Conservation (phyloP, 202 grass and related monocot genomes). For the Carex sylvatica region DNA sequence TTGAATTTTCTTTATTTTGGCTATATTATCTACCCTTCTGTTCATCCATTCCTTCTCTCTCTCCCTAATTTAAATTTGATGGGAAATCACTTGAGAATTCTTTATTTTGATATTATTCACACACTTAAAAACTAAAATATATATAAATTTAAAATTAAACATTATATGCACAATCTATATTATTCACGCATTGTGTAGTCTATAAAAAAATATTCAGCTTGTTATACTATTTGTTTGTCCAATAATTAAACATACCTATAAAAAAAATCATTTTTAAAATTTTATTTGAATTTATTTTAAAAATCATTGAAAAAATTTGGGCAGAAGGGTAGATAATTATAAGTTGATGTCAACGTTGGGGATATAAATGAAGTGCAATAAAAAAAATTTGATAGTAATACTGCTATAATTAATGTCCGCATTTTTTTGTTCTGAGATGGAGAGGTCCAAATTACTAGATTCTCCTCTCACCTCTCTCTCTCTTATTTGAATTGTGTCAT, state of each 20-base stretch:
- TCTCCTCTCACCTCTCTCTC: neutral
- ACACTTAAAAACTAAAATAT: no score
- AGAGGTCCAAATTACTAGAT: conserved; percentile 13
- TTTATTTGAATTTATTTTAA: no score
- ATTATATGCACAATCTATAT: no score
- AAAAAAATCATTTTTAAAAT: no score
- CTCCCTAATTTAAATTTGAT: neutral
- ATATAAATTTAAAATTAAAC: no score
- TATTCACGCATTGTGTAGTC: no score
- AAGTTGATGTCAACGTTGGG: neutral
- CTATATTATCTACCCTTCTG: neutral
- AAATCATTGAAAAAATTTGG: no score
- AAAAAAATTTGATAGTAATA: neutral
- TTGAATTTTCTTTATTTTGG: neutral
- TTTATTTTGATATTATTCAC: no score
- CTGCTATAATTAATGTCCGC: conserved; percentile 1
- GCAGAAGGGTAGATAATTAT: neutral
- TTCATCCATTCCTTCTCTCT: neutral
- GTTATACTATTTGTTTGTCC: no score
- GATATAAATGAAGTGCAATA: conserved; percentile 2
- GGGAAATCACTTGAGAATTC: no score
- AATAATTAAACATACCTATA: no score
- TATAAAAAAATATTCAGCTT: no score
- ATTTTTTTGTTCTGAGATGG: conserved; percentile 3
- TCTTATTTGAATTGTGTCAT: conserved; percentile 9